Base-by-base conservation (phyloP, 192 early-diverging fungal genomes). In the Pilaira anomala region DNA sequence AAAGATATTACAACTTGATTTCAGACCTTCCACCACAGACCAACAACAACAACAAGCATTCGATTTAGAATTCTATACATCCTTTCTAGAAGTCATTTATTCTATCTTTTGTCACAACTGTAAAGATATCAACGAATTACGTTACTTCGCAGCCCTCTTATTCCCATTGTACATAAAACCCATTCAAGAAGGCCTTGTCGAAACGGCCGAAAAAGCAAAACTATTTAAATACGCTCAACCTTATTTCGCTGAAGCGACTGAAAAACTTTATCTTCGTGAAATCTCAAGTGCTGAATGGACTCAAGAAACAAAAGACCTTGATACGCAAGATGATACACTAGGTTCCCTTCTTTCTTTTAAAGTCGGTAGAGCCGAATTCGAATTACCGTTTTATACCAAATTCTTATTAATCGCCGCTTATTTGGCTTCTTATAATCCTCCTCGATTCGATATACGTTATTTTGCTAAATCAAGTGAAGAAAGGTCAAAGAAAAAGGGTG, bases 371-470 rank as follows among this genome's bases (percentile, higher is more conserved):
- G 79, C 79, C 12, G 79, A 76, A 6, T 76, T 90, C 26, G 87
- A 92, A 53, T 66, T 98, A 22, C 96, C 96, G 0, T 88, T 91
- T 72, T 92, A 88, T 60, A 91, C 93, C 53, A 94, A 93, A 62
- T 96, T 90, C 60, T 78, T 98, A 16, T 74, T 98, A 7, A 86
- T 98, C 25, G 90, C 97, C 0, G 80, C 91, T 4, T 98, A 88
- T 67, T 51, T 98, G 57, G 97, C 95, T 0, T 95, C 93, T 0
- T 98, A 96, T 69, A 98, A 98, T 60, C 95, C 97, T 14, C 78
- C 88, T 11, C 67, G 85, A 14, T 76, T 93, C 33, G 97, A 98
- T 72, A 76, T 87, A 18, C 82, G 92, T 16, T 95, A 91, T 61
- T 98, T 98, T 85, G 69, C 92, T 16, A 84, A 85, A 29, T 75